Percentiles rank a stretch among this genome's conserved stretches.
These are phyloP conservation scores for Neobulgaria alba DNA, from an alignment of 2,329 filamentous ascomycete genomes.

Conservation along the genomic window DNA sequence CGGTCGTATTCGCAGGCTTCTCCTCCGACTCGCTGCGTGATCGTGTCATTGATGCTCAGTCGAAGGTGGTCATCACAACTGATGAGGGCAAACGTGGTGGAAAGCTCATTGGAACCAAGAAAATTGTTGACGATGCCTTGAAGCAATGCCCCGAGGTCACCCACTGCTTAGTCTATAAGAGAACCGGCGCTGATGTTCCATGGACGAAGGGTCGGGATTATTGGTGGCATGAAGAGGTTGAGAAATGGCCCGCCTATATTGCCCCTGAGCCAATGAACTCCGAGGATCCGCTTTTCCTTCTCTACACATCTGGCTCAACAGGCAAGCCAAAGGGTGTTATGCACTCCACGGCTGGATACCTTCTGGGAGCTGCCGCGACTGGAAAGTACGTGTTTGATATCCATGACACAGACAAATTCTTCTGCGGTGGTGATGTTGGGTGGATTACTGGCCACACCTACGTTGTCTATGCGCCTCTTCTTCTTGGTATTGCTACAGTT, in stretches of 20 bases:
- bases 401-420: slow-evolving; percentile 86
- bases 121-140: slow-evolving; percentile 95
- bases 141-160: slow-evolving; percentile 89
- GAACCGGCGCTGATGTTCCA: slow-evolving; percentile 86
- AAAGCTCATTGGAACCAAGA: slow-evolving; percentile 96
- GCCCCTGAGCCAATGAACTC: slow-evolving; percentile 82
- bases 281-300: slow-evolving; percentile 92
- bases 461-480: slow-evolving; percentile 89
- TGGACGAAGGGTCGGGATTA: slow-evolving; percentile 64
- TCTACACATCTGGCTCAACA: slow-evolving; percentile 96
- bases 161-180: slow-evolving; percentile 85
- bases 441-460: slow-evolving; percentile 99
- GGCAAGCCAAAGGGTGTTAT: slow-evolving; percentile 98
- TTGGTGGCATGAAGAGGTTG: slow-evolving; percentile 98
- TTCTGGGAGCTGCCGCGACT: slow-evolving; percentile 86
- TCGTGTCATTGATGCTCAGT: slow-evolving; percentile 83
- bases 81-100: slow-evolving; percentile 98
- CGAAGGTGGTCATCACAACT: slow-evolving; percentile 90
- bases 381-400: slow-evolving; percentile 99
- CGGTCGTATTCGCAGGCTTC: slow-evolving; percentile 96
- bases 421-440: slow-evolving; percentile 95
- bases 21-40: slow-evolving; percentile 93
- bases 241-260: slow-evolving; percentile 92
- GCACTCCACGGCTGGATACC: slow-evolving; percentile 93
- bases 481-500: slow-evolving; percentile 88